Evolutionary conservation across 768 basidiomycete genomes (phyloP).

Genomic region (Filobasidium wieringae): DNA sequence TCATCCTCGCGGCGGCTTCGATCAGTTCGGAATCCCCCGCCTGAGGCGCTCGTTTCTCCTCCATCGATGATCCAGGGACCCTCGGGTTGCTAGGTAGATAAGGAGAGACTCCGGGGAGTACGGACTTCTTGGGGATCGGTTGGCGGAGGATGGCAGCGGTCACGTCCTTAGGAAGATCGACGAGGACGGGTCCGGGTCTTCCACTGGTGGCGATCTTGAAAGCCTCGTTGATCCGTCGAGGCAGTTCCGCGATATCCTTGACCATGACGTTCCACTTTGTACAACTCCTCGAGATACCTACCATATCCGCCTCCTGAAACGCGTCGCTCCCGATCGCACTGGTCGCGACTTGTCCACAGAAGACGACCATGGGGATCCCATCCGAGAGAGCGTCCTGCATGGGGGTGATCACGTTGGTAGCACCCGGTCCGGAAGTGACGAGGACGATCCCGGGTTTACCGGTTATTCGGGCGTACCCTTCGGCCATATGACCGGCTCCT

Average conservation of each 20-base stretch:
- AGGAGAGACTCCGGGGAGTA: constrained; percentile 63
- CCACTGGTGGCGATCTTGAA: constrained; percentile 98
- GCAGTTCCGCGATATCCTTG: constrained; percentile 88
- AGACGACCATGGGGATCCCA: constrained; percentile 87
- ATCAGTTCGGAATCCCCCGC: constrained; percentile 58
- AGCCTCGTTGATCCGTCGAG: constrained; percentile 91
- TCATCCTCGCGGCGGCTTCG: constrained; percentile 71
- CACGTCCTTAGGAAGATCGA: constrained; percentile 97
- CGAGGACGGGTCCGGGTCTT: constrained; percentile 91
- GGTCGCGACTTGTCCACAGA: constrained; percentile 96
- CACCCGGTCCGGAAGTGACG: constrained; percentile 94
- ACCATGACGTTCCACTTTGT: constrained; percentile 99
- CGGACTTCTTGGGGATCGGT: constrained; percentile 71
- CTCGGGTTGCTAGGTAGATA: constrained; percentile 38
- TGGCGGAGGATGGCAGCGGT: constrained; percentile 82
- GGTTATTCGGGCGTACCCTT: constrained; percentile 93
- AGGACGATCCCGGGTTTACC: constrained; percentile 96
- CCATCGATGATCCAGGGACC: constrained; percentile 39
- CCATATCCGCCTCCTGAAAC: constrained; percentile 95
- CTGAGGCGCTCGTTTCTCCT: constrained; percentile 40
- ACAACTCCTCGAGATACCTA: constrained; percentile 92
- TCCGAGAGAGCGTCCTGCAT: constrained; percentile 97
- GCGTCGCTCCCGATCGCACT: constrained; percentile 98
- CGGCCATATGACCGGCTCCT: constrained; percentile 97
- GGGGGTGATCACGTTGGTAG: constrained; percentile 92